Evolutionary conservation across 768 basidiomycete species (phyloP).

Genomic region (Lentinus brumalis): DNA sequence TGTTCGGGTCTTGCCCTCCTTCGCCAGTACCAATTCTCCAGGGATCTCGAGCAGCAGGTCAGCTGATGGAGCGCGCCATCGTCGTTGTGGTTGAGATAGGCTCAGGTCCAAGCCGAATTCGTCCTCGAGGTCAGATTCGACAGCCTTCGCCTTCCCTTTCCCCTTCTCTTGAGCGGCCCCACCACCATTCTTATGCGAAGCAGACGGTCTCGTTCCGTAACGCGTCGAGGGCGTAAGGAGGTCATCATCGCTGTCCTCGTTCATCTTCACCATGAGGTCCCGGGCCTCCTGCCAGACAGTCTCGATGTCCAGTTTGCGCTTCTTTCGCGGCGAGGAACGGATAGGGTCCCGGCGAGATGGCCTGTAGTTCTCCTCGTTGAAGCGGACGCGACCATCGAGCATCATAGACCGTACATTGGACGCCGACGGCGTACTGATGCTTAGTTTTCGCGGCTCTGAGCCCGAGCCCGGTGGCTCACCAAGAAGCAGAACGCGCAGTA

Average conservation of each 20-base stretch:
- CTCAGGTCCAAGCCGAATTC: neutral
- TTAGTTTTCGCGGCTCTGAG: neutral
- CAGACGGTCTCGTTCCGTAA: constrained; percentile 14
- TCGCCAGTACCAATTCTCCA: constrained; percentile 66
- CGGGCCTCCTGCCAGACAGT: constrained; percentile 52
- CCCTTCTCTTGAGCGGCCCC: neutral
- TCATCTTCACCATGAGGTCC: constrained; percentile 44
- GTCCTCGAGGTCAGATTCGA: neutral
- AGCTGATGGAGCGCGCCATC: constrained; percentile 44
- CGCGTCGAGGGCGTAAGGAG: constrained; percentile 42
- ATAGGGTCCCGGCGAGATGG: constrained; percentile 8
- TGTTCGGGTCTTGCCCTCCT: constrained; percentile 36
- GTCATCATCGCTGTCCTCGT: constrained; percentile 48
- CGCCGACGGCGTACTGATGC: constrained; percentile 38
- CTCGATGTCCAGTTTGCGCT: constrained; percentile 40
- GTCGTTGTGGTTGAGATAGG: neutral
- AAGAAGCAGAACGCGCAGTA: constrained; percentile 30
- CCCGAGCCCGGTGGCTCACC: constrained; percentile 28
- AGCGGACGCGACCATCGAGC: constrained; percentile 41
- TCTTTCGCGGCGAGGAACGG: constrained; percentile 46
- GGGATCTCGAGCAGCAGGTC: constrained; percentile 60
- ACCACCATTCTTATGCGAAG: neutral
- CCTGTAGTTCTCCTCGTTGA: constrained; percentile 41
- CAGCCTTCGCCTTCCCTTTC: constrained; percentile 4
- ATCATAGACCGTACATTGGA: constrained; percentile 45